These are phyloP conservation scores for Aspergillus alliaceus DNA, from an alignment of 2,329 filamentous ascomycete genomes.

Conservation along the genomic window DNA sequence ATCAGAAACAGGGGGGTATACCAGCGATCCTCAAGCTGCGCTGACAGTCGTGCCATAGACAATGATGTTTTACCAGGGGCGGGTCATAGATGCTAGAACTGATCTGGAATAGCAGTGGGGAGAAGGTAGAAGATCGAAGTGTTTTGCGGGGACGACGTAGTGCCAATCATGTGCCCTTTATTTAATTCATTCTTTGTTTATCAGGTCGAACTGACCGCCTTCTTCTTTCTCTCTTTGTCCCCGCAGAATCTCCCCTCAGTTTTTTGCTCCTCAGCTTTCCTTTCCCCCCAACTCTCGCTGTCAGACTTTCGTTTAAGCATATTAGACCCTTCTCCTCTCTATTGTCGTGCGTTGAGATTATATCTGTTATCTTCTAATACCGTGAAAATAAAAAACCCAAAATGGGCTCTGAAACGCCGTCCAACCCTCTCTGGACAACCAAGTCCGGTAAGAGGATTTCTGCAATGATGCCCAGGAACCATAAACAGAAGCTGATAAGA, in stretches of 20 bases:
- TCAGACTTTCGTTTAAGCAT: slow-evolving; percentile 6
- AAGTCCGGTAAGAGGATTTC: slow-evolving; percentile 31
- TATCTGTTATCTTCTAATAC: background rate
- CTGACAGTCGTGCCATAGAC: background rate
- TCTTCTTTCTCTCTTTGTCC: slow-evolving; percentile 5
- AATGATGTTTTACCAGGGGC: background rate
- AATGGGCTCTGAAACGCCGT: slow-evolving; percentile 32
- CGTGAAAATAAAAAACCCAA: background rate
- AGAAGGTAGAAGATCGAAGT: background rate
- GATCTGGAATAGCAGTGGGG: slow-evolving; percentile 2
- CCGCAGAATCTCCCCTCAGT: background rate
- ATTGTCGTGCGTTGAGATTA: background rate
- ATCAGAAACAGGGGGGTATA: background rate
- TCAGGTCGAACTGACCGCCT: slow-evolving; percentile 4
- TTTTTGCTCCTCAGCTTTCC: slow-evolving; percentile 6
- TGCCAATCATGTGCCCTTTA: background rate
- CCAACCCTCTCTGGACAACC: slow-evolving; percentile 32
- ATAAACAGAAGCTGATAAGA: background rate
- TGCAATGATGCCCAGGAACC: slow-evolving; percentile 1
- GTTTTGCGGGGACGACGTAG: slow-evolving; percentile 2
- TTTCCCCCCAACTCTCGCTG: slow-evolving; percentile 5
- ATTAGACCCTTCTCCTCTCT: background rate
- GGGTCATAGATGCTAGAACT: background rate
- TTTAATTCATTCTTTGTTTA: background rate
- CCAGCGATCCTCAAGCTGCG: background rate